Conservation (phyloP, 208 protist genomes). For the Strigomonas culicis region DNA sequence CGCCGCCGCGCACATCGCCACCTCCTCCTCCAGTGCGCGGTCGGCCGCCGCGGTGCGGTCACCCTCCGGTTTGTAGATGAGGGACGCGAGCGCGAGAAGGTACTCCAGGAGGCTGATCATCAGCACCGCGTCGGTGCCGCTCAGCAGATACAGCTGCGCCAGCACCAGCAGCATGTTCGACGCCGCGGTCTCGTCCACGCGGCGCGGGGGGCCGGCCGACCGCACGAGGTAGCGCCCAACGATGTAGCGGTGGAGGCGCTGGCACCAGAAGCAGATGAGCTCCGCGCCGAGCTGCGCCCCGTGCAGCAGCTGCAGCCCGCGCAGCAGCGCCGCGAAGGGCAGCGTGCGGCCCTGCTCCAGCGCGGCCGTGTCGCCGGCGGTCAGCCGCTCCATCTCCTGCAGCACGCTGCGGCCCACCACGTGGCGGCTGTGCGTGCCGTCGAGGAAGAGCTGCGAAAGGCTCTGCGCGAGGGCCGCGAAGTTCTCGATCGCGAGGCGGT, state of each 20-base stretch:
- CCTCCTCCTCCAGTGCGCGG: constrained; percentile 9
- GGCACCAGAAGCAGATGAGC: constrained; percentile 51
- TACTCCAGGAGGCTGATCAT: constrained; percentile 48
- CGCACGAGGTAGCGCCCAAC: no score
- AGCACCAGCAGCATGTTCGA: constrained; percentile 63
- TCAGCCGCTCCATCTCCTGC: background rate
- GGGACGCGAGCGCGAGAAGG: constrained; percentile 24
- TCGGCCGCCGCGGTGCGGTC: background rate
- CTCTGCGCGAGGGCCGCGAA: background rate
- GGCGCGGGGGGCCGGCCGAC: no score
- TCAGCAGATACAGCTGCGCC: constrained; percentile 66
- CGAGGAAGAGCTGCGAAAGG: background rate
- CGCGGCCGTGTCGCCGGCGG: constrained; percentile 12
- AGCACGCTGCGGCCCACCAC: no score
- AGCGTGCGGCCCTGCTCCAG: constrained; percentile 55
- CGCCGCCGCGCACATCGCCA: constrained; percentile 41
- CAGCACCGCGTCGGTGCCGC: constrained; percentile 60
- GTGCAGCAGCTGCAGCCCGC: constrained; percentile 71
- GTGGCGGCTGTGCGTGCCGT: background rate
- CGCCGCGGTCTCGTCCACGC: constrained; percentile 47
- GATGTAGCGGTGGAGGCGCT: constrained; percentile 46
- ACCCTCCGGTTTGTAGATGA: constrained; percentile 4
- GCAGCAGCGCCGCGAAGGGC: constrained; percentile 72
- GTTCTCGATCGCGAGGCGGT: background rate
- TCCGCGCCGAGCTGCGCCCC: constrained; percentile 64